Evolutionary conservation across 306 rosid genomes (phyloP).

Genomic region (Ceratonia siliqua): DNA sequence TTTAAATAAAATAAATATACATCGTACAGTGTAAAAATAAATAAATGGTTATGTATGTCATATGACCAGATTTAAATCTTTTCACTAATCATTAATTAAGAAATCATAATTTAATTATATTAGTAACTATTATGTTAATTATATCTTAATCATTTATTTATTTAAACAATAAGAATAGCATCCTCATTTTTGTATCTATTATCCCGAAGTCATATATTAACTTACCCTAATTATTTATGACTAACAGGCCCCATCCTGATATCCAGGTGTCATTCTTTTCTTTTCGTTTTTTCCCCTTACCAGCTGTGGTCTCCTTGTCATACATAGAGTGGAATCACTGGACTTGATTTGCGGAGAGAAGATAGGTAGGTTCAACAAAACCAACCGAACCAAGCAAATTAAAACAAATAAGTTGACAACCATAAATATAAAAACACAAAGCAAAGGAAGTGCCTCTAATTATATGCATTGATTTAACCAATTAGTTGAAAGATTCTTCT

Average conservation of each 20-base stretch:
- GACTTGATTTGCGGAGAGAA: slow-evolving; percentile 40
- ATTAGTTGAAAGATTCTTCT: not conserved
- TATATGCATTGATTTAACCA: not conserved
- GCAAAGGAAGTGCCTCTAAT: not conserved
- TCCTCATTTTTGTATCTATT: too few species aligned
- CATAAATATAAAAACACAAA: not conserved
- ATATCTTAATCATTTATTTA: too few species aligned
- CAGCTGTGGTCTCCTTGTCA: slow-evolving; percentile 30
- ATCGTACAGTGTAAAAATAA: too few species aligned
- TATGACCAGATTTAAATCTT: too few species aligned
- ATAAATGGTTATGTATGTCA: too few species aligned
- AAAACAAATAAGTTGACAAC: not conserved
- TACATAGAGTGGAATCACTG: not conserved
- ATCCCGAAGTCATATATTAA: not conserved
- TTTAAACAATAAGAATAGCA: too few species aligned
- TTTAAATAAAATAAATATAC: too few species aligned
- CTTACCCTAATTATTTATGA: not conserved
- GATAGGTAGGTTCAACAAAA: not conserved
- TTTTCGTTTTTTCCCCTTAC: too few species aligned
- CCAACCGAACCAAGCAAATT: not conserved
- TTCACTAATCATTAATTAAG: too few species aligned
- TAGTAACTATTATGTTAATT: too few species aligned
- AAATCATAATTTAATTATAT: too few species aligned
- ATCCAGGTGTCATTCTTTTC: not conserved
- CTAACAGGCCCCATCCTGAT: not conserved